Base-by-base conservation (phyloP, 2,329 filamentous ascomycete species). In the Ilyonectria mors-panacis region DNA sequence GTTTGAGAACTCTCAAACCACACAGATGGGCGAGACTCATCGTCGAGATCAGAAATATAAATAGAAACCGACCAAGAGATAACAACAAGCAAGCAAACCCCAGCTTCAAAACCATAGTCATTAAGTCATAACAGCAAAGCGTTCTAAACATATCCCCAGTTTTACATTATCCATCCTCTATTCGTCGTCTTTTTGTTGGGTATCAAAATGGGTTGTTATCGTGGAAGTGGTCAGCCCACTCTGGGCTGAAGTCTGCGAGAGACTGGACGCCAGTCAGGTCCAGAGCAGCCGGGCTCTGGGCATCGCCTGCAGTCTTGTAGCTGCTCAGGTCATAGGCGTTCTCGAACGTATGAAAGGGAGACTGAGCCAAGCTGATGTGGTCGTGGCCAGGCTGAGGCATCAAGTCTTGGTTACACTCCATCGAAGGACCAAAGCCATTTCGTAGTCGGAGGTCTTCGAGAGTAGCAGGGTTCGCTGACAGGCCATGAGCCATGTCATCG, bases 401-500 rank as follows among this genome's bases (percentile, higher is more conserved):
- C 35, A 79, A 74, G 60, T 79, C 77, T 47, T 71, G 59, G 65
- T 68, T 63, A 33, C 68, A 70, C 35, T 78, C 75, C 57, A 73
- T 69, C 19, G 74, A 75, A 59, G 74, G 74, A 37, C 74, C 74
- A 59, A 76, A 76, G 23, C 74, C 74, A 53, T 76, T 76, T 50
- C 67, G 73, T 35, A 74, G 65, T 63, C 73, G 71, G 17, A 71
- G 58, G 17, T 75, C 75, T 63, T 79, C 78, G 23, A 80, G 66
- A 7, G 72, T 74, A 17, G 73, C 73, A 26, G 78, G 75, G 33
- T 77, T 74, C 21, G 79, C 69, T 9, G 72, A 70, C n/a, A 76
- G 66, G 8, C 65, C 59, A 6, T 76, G 72, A 1, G 73, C 42
- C 78, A 80, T 78, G 70, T 88, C 86, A 63, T 89, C 87, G 77